These are phyloP conservation scores for Lotus japonicus DNA, from an alignment of 306 rosid genomes.

Conservation along the genomic window DNA sequence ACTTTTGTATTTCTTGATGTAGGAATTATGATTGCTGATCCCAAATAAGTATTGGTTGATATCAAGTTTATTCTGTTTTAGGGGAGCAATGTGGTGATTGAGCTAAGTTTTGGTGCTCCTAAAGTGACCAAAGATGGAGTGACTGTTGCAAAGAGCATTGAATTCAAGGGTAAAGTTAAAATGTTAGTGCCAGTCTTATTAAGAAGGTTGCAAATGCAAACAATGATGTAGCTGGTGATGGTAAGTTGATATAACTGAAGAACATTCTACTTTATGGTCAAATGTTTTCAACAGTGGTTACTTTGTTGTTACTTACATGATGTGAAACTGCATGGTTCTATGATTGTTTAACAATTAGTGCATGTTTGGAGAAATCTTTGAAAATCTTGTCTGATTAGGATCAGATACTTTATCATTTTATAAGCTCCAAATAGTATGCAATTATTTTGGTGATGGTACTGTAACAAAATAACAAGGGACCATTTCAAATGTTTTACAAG, in stretches of 20 bases:
- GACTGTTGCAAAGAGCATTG: slow-evolving; percentile 88
- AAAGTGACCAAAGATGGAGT: slow-evolving; percentile 97
- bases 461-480: not conserved
- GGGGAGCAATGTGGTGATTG: slow-evolving; percentile 91
- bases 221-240: slow-evolving; percentile 92
- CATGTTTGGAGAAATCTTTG: not conserved
- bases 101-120: slow-evolving; percentile 90
- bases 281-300: no score
- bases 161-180: slow-evolving; percentile 81
- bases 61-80: slow-evolving; percentile 20
- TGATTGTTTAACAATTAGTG: not conserved
- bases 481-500: slow-evolving; percentile 42
- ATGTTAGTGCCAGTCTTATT: slow-evolving; percentile 89
- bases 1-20: not conserved
- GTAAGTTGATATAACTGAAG: slow-evolving; percentile 31
- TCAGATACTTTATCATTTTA: no score
- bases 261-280: not conserved
- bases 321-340: not conserved
- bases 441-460: not conserved
- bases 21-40: not conserved
- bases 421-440: not conserved
- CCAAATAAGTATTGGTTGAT: not conserved
- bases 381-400: no score
- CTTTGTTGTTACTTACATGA: no score
- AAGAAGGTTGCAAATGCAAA: slow-evolving; percentile 98